Evolutionary conservation across 768 basidiomycete species (phyloP).

Genomic region (Pulveroboletus frians): DNA sequence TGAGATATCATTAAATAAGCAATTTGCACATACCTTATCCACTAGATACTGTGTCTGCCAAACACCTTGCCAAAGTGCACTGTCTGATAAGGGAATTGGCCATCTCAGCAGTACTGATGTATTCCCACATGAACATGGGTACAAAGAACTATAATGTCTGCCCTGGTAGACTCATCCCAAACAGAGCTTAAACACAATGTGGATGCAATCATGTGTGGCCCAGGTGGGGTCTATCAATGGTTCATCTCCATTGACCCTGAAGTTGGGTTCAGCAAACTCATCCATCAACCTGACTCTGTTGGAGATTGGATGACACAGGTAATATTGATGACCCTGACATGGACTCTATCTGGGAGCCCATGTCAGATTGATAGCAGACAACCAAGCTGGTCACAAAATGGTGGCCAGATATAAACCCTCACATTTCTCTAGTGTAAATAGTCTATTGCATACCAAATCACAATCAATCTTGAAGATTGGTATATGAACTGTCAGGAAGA

Average conservation of each 20-base stretch:
- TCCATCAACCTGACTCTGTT: too few relatives aligned
- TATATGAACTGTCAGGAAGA: conserved; percentile 89
- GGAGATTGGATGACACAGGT: too few relatives aligned
- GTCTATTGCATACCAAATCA: conserved; percentile 84
- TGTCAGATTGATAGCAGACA: too few relatives aligned
- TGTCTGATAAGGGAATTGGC: conserved; percentile 53
- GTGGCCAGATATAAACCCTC: too few relatives aligned
- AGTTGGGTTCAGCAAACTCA: conserved; percentile 87
- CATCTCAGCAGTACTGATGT: conserved; percentile 81
- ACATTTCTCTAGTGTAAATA: too few relatives aligned
- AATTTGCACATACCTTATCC: conserved; percentile 69
- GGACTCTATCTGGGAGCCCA: too few relatives aligned
- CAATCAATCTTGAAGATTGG: conserved; percentile 94
- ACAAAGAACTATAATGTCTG: conserved; percentile 57
- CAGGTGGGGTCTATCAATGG: conserved; percentile 77
- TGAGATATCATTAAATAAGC: conserved; percentile 33
- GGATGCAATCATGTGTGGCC: conserved; percentile 64
- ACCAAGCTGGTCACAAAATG: too few relatives aligned
- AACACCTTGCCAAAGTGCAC: conserved; percentile 57
- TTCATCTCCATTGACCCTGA: conserved; percentile 83
- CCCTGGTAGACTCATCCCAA: conserved; percentile 53
- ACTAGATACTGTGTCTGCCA: conserved; percentile 28
- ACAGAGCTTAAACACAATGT: conserved; percentile 68
- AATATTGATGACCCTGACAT: conserved; percentile 72
- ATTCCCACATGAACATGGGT: conserved; percentile 82